Evolutionary conservation across 495 filamentous ascomycete genomes (phyloP), one percentile per base, ranked within the genome.

Genomic region (Astrothelium macrocarpum): DNA sequence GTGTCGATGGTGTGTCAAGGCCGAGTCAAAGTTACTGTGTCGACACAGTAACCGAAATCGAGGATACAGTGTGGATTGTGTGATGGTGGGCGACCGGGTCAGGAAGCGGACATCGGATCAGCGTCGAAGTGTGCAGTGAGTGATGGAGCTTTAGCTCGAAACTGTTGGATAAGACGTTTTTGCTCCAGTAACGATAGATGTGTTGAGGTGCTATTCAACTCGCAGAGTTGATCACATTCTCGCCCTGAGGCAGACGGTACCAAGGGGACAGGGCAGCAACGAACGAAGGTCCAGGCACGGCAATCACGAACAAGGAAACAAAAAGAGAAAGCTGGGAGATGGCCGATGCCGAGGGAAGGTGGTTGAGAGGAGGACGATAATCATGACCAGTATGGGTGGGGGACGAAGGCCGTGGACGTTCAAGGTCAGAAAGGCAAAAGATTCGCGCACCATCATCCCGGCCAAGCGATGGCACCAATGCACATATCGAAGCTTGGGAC

Each of bases 151-250:
- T 5, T n/a, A 29, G 29, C 29, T 9, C 49, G 49, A 25, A 11
- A 9, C 5, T 16, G 20, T 16, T 49, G 12, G 12, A 5, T 16
- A 18, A 49, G 14, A 5, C 2, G 5, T 20, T 56, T 56, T 4
- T 26, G 49, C 49, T 56, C 49, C 23, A 29, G 25, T 28, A 56
- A 56, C 49, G 49, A 56, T 56, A 56, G 49, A 49, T 28, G 23
- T 20, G 20, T 56, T 9, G 25, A 56, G 9, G 49, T 28, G 49
- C 49, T 56, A 56, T 56, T 28, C 49, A 56, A 56, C 49, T 56
- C 49, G n/a, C 49, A 56, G 25, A 56, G 49, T 29, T 11, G 25
- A 9, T 28, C 26, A 25, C 49, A 56, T 56, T 29, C 49, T 56
- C 49, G 49, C 20, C 23, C 49, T 29, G 49, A 12, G 25, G 49